Evolutionary conservation across 2,329 filamentous ascomycete genomes (phyloP), one percentile per base, ranked within the genome.

Genomic region (Aspergillus brunneoviolaceus): DNA sequence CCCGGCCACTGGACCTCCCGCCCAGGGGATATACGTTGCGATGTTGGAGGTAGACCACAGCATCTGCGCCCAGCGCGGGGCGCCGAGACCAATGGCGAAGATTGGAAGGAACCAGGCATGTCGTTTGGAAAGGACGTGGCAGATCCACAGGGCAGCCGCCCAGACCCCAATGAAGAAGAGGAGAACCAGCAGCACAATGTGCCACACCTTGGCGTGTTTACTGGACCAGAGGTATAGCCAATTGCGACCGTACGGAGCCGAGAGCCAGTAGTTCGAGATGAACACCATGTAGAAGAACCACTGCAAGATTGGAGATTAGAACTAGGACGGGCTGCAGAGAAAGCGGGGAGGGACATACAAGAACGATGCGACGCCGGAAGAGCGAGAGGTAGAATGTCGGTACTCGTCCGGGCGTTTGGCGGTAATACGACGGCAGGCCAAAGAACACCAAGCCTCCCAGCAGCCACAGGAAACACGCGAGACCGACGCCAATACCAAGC

Each of bases 61-160:
- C 69, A 88, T 87, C 71, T 89, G 87, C 11, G 81, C 82, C 86
- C 86, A 89, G 61, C 86, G 79, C 2, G 87, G 87, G 3, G 85
- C 85, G 2, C 74, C 85, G 14, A 89, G 81, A 11, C 85, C 86
- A 61, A 88, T 84, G 50, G 86, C 86, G 65, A 89, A 87, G 58
- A 89, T 82, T 14, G 86, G 86, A 2, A 89, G 74, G 63, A 88
- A 82, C 87, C 87, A 89, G 53, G 81, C 83, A 71, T 89, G 86
- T n/a, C 80, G 79, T 62, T 82, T 82, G 23, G 82, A 84, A 21
- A 87, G 77, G 55, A 76, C 71, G 11, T 79, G 81, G 64, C 88
- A 82, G 59, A 85, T 68, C 27, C 70, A 69, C 7, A 76, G 66
- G 31, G 74, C 60, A 33, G 52, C 64, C 25, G 79, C 76, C 87